Evolutionary conservation across 257 asterid species (phyloP).

Genomic region (Jaltomata sinuosa): DNA sequence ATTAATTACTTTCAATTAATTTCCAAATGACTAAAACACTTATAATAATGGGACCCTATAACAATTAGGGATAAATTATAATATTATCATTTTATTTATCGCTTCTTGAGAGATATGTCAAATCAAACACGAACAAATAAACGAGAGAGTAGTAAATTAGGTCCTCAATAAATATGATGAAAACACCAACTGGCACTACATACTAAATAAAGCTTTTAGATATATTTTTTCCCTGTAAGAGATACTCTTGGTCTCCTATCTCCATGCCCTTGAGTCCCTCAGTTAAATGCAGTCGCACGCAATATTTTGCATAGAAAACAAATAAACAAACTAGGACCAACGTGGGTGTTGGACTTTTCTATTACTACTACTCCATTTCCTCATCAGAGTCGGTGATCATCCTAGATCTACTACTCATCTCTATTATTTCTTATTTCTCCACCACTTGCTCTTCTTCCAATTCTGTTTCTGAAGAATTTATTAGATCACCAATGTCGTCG

Average conservation of each 20-base stretch:
- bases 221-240: neutral
- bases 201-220: neutral
- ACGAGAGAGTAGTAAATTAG: neutral
- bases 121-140: too few species aligned
- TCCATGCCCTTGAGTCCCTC: constrained; percentile 1
- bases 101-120: too few species aligned
- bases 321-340: constrained; percentile 12
- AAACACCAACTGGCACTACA: neutral
- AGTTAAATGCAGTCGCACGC: constrained; percentile 13
- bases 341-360: constrained; percentile 20
- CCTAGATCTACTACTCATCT: neutral
- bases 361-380: neutral
- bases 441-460: neutral
- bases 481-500: constrained; percentile 42
- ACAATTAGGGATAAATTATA: too few species aligned
- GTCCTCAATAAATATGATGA: neutral
- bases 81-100: neutral
- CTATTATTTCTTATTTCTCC: neutral
- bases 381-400: neutral
- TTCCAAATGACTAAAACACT: too few species aligned
- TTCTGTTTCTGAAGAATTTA: neutral
- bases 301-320: neutral
- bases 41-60: too few species aligned
- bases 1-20: neutral
- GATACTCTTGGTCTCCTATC: neutral